phyloP scores from a whole-genome alignment of 129 eudicot species.

The Calendula officinalis region DNA sequence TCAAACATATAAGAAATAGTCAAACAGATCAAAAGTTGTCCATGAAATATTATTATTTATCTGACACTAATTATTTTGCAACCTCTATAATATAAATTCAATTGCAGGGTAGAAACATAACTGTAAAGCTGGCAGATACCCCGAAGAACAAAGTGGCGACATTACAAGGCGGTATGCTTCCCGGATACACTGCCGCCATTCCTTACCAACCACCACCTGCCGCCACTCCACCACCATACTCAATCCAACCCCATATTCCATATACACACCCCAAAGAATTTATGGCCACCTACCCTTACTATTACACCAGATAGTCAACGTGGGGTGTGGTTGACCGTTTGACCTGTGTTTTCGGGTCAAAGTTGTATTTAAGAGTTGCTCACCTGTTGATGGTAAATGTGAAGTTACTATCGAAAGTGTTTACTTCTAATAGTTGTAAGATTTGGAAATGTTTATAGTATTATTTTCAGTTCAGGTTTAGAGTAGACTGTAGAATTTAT shows the following conservation, averaged over 20 bases:
- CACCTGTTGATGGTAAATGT: too few relatives aligned
- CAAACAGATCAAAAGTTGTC: not conserved
- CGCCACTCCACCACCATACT: constrained; percentile 38
- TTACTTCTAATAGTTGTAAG: not conserved
- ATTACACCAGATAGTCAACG: constrained; percentile 36
- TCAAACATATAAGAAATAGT: not conserved
- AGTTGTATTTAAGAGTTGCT: not conserved
- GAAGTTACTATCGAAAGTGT: not conserved
- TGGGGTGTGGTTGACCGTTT: constrained; percentile 9
- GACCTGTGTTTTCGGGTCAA: constrained; percentile 11
- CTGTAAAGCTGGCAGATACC: constrained; percentile 68
- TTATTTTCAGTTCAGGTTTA: not conserved
- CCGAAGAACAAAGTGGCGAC: constrained; percentile 46
- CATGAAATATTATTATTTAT: not conserved
- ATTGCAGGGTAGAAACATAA: constrained; percentile 55
- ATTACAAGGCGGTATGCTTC: constrained; percentile 38
- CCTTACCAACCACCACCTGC: constrained; percentile 45
- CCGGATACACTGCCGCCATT: constrained; percentile 30
- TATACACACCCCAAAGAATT: constrained; percentile 45
- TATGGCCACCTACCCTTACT: constrained; percentile 45
- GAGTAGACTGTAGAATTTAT: not conserved
- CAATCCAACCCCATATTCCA: constrained; percentile 42
- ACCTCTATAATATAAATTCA: not conserved
- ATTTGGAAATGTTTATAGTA: not conserved
- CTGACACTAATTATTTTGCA: not conserved